Conservation (phyloP, 345 rosid species). For the Pugionium cornutum region DNA sequence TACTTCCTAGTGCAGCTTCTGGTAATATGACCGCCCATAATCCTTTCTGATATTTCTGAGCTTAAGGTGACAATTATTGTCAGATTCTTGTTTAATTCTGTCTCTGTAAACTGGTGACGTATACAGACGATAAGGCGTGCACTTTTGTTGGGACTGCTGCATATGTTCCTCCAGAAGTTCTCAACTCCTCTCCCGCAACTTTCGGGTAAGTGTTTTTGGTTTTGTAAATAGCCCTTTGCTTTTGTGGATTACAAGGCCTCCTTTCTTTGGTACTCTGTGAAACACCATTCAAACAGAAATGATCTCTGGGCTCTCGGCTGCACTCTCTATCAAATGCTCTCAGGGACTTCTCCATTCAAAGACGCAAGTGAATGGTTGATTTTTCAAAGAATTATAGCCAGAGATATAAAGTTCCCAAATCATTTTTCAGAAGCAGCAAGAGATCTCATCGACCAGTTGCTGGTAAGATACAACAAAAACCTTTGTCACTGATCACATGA, state of each 20-base stretch:
- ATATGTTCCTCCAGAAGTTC: conserved; percentile 98
- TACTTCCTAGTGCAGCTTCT: conserved; percentile 91
- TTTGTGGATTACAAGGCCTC: conserved; percentile 17
- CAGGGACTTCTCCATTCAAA: conserved; percentile 96
- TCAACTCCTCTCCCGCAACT: conserved; percentile 97
- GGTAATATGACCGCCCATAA: conserved; percentile 46
- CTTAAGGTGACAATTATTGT: conserved; percentile 31
- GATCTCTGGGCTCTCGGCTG: conserved; percentile 99
- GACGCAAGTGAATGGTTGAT: conserved; percentile 99
- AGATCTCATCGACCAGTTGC: conserved; percentile 75
- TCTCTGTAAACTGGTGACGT: conserved; percentile 14
- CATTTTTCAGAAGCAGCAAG: conserved; percentile 87
- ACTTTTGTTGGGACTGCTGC: conserved; percentile 98
- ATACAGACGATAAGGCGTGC: conserved; percentile 85
- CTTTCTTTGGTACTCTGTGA: conserved; percentile 39
- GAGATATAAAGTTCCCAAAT: conserved; percentile 88
- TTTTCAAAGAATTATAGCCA: conserved; percentile 90
- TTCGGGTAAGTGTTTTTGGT: conserved; percentile 69
- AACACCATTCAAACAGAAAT: conserved; percentile 64
- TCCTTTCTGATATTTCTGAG: conserved; percentile 20
- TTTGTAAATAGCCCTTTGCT: not conserved
- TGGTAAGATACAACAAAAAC: conserved; percentile 52
- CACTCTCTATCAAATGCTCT: conserved; percentile 99
- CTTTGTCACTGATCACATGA: no score
- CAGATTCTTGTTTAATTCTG: conserved; percentile 18